Percentiles rank a stretch among this genome's conserved stretches.
Conservation (phyloP, 441 rosid genomes). For the Biscutella laevigata region DNA sequence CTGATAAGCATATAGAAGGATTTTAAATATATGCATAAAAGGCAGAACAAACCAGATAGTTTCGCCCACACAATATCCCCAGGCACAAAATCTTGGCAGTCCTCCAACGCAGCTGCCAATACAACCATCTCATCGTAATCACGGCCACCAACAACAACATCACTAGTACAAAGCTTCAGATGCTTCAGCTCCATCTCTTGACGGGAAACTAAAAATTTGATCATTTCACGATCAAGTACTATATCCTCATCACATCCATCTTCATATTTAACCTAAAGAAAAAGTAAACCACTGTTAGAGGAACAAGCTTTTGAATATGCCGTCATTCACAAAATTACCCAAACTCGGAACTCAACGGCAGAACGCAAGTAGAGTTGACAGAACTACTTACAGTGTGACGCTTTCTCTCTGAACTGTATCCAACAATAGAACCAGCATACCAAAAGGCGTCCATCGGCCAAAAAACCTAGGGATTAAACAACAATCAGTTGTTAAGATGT, state of each 20-base stretch:
- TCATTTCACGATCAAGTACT: conserved; percentile 54
- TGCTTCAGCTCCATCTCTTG: conserved; percentile 61
- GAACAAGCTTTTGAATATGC: neutral
- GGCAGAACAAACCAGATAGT: conserved; percentile 54
- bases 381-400: conserved; percentile 49
- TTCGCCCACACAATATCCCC: conserved; percentile 98
- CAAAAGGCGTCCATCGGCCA: conserved; percentile 96
- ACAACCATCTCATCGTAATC: conserved; percentile 83
- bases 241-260: conserved; percentile 73
- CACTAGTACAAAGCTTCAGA: conserved; percentile 36
- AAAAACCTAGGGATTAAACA: conserved; percentile 49
- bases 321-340: neutral
- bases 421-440: conserved; percentile 61
- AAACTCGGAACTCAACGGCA: neutral
- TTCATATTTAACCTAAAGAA: conserved; percentile 59
- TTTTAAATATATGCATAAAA: neutral
- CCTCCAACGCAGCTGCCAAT: conserved; percentile 76
- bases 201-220: conserved; percentile 56
- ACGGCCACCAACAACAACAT: conserved; percentile 39
- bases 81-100: conserved; percentile 65
- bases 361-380: conserved; percentile 2
- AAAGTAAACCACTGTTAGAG: conserved; percentile 12
- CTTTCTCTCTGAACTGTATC: conserved; percentile 46
- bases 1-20: neutral
- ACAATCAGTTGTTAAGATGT: conserved; percentile 7